Conservation (phyloP, 2,329 filamentous ascomycete genomes). For the Ophiosphaerella herpotricha region DNA sequence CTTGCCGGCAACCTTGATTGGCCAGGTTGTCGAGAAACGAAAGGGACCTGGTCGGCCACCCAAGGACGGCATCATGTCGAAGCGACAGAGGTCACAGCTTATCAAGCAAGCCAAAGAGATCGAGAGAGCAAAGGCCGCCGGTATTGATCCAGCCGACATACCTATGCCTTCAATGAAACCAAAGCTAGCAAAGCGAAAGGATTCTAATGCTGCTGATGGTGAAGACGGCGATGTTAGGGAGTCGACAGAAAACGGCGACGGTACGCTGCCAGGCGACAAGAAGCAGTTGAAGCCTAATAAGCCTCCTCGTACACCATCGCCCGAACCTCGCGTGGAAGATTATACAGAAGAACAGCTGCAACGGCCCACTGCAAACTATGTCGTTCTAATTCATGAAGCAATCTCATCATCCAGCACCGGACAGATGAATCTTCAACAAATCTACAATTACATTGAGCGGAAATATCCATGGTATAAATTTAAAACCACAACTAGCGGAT, state of each 20-base stretch:
- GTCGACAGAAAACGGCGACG: slow-evolving; percentile 45
- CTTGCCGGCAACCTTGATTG: slow-evolving; percentile 42
- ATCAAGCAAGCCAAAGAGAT: slow-evolving; percentile 63
- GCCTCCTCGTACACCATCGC: slow-evolving; percentile 62
- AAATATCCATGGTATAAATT: slow-evolving; percentile 69
- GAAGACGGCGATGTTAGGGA: slow-evolving; percentile 43
- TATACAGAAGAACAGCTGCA: slow-evolving; percentile 75
- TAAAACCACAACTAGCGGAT: slow-evolving; percentile 62
- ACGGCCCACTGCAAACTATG: slow-evolving; percentile 68
- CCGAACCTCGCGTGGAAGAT: slow-evolving; percentile 66
- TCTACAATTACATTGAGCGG: slow-evolving; percentile 66
- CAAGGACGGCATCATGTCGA: slow-evolving; percentile 83
- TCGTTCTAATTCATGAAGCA: slow-evolving; percentile 66
- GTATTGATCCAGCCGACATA: slow-evolving; percentile 44
- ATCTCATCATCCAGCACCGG: slow-evolving; percentile 60
- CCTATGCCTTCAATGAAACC: slow-evolving; percentile 40
- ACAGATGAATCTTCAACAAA: slow-evolving; percentile 67
- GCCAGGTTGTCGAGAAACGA: slow-evolving; percentile 62
- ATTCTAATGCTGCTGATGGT: slow-evolving; percentile 43
- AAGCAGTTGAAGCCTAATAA: slow-evolving; percentile 54
- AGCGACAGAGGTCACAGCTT: slow-evolving; percentile 69
- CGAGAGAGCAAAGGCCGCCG: slow-evolving; percentile 46
- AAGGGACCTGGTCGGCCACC: slow-evolving; percentile 80
- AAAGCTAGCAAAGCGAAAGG: slow-evolving; percentile 43
- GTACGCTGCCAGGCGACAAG: slow-evolving; percentile 45